Conservation (phyloP, 805 yeast genomes). For the Saturnispora zaruensis region DNA sequence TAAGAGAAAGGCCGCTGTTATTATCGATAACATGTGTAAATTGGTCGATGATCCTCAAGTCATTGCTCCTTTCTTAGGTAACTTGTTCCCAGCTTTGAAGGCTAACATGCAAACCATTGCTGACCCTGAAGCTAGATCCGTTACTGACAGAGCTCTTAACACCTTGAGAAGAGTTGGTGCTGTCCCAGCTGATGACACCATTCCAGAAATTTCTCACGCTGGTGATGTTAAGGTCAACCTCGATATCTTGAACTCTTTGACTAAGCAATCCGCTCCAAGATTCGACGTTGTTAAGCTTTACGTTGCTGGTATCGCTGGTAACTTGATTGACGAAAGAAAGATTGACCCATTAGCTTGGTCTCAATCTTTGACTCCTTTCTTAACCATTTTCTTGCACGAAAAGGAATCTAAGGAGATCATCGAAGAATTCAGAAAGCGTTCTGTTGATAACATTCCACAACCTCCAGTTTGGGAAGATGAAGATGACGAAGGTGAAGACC, state of each 20-base stretch:
- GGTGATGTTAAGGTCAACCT: slow-evolving; percentile 91
- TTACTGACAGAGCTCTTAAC: slow-evolving; percentile 92
- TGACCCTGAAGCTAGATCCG: slow-evolving; percentile 99
- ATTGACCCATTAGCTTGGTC: slow-evolving; percentile 91
- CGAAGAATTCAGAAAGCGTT: slow-evolving; percentile 91
- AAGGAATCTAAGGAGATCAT: slow-evolving; percentile 80
- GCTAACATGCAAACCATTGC: slow-evolving; percentile 93
- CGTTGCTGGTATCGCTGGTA: slow-evolving; percentile 97
- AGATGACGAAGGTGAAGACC: slow-evolving; percentile 99
- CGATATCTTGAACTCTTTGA: slow-evolving; percentile 67
- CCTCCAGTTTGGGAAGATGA: slow-evolving; percentile 85
- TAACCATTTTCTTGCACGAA: slow-evolving; percentile 94
- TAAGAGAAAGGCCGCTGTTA: slow-evolving; percentile 99
- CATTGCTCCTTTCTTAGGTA: slow-evolving; percentile 97
- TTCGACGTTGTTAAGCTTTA: slow-evolving; percentile 71
- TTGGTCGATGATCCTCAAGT: slow-evolving; percentile 99
- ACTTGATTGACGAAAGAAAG: slow-evolving; percentile 95
- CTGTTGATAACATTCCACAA: slow-evolving; percentile 96
- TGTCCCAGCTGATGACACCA: slow-evolving; percentile 77
- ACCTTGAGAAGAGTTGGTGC: slow-evolving; percentile 99
- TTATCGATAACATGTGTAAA: slow-evolving; percentile 99
- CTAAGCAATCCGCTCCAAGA: slow-evolving; percentile 63
- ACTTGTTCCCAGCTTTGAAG: slow-evolving; percentile 93
- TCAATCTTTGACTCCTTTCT: slow-evolving; percentile 81
- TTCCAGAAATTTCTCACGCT: slow-evolving; percentile 98